These are phyloP conservation scores for Camelina sativa DNA, from an alignment of 345 rosid species.

Conservation along the genomic window DNA sequence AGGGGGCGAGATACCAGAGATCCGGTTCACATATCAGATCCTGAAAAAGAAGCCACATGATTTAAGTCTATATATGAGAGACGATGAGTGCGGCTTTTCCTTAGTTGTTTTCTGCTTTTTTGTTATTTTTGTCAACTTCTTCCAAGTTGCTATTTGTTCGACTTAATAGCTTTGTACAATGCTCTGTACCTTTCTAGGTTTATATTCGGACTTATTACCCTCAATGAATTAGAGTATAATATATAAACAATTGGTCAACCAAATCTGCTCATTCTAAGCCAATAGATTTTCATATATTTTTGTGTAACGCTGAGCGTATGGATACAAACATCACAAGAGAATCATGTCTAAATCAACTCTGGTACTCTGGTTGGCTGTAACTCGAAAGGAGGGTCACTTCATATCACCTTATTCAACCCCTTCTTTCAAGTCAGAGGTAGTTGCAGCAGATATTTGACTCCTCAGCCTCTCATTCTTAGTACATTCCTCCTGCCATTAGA, in stretches of 20 bases:
- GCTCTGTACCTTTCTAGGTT: conserved; percentile 24
- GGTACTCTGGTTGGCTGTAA: conserved; percentile 1
- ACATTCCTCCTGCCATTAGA: conserved; percentile 57
- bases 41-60: conserved; percentile 54
- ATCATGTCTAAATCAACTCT: conserved; percentile 19
- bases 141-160: conserved; percentile 21
- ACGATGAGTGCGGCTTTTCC: neutral
- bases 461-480: conserved; percentile 53
- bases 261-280: conserved; percentile 20
- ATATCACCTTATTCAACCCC: conserved; percentile 27
- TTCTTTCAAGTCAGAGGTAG: conserved; percentile 24
- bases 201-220: conserved; percentile 25
- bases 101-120: neutral
- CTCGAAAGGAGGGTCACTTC: conserved; percentile 9
- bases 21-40: conserved; percentile 49
- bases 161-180: conserved; percentile 10
- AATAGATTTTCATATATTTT: conserved; percentile 1
- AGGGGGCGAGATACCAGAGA: conserved; percentile 55
- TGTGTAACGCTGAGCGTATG: neutral
- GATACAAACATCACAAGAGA: conserved; percentile 15
- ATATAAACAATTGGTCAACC: conserved; percentile 26
- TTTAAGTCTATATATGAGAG: conserved; percentile 43
- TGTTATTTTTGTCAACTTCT: neutral
- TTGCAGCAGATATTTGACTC: conserved; percentile 29
- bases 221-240: conserved; percentile 22